Base-by-base conservation (phyloP, 768 basidiomycete species). In the Mrakia hoshinonis region DNA sequence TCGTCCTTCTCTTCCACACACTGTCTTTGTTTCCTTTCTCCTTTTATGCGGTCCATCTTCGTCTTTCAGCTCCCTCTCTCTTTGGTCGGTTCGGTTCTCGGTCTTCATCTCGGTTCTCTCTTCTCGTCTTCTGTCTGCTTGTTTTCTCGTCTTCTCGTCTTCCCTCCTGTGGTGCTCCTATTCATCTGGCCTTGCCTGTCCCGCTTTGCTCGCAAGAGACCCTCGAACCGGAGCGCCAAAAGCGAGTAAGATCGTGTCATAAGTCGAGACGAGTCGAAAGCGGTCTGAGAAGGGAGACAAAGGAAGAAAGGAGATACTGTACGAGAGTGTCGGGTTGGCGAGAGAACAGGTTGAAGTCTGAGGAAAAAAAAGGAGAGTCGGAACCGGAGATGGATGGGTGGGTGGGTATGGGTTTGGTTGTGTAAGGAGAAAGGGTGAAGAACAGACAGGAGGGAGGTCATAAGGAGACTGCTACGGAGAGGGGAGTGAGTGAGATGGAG, bases 231-330 rank as follows among this genome's bases (percentile, higher is more conserved):
- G 36, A 22, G 38, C 10, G 15, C 38, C 43, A 4, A 36, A 38
- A 38, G 15, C 36, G 24, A 63, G 15, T 10, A 22, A 63, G 20
- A 5, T 26, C 0, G 26, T 22, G 15, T 18, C n/a, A 31, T 12
- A 47, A 31, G 48, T 31, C 29, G 12, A n/a, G 64, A 66, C n/a
- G n/a, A n/a, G n/a, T n/a, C n/a, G n/a, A n/a, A n/a, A n/a, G n/a
- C n/a, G n/a, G n/a, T n/a, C n/a, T n/a, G n/a, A n/a, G n/a, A 67
- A 67, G 31, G 51, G 10, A 51, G 20, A 67, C 26, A 51, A 67
- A 67, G 29, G 4, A 39, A 38, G 20, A 34, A 49, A 4, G 26
- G 29, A n/a, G 49, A 51, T 13, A 18, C 29, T 29, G 46, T 26
- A 26, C 9, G n/a, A 49, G 34, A 24, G 46, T 51, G n/a, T n/a